Conservation (phyloP, 225 moss, liverwort and hornwort genomes). For the Neckera pumila region DNA sequence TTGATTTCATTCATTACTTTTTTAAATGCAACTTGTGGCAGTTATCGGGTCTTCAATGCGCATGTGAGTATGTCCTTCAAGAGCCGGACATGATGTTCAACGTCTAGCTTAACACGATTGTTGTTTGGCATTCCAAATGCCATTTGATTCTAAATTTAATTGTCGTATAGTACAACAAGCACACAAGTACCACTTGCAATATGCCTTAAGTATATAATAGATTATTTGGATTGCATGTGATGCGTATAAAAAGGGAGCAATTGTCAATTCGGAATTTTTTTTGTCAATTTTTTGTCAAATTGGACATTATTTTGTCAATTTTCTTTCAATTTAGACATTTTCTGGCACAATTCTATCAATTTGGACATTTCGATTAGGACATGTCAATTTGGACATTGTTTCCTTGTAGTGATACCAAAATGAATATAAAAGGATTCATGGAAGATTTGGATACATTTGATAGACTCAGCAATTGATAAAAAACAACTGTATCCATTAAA, state of each 20-base stretch:
- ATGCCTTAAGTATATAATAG: background rate
- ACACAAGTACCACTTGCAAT: background rate
- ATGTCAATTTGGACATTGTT: no score
- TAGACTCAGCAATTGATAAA: no score
- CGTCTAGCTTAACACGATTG: background rate
- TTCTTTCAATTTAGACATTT: no score
- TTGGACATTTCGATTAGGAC: no score
- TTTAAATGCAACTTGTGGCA: background rate
- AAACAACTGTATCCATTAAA: no score
- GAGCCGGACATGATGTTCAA: background rate
- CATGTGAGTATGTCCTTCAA: background rate
- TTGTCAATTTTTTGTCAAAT: no score
- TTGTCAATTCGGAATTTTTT: no score
- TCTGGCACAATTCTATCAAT: no score
- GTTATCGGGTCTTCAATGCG: background rate
- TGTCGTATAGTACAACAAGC: background rate
- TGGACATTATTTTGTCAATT: no score
- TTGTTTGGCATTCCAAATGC: no score
- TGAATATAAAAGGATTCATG: background rate
- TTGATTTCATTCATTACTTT: background rate
- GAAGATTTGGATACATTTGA: background rate
- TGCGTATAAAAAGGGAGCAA: no score
- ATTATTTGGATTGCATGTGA: background rate
- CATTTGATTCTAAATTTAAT: background rate
- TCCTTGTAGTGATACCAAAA: no score